Evolutionary conservation across 768 basidiomycete species (phyloP), one percentile per base, ranked within the genome.

Genomic region (Panaeolus cyanescens): DNA sequence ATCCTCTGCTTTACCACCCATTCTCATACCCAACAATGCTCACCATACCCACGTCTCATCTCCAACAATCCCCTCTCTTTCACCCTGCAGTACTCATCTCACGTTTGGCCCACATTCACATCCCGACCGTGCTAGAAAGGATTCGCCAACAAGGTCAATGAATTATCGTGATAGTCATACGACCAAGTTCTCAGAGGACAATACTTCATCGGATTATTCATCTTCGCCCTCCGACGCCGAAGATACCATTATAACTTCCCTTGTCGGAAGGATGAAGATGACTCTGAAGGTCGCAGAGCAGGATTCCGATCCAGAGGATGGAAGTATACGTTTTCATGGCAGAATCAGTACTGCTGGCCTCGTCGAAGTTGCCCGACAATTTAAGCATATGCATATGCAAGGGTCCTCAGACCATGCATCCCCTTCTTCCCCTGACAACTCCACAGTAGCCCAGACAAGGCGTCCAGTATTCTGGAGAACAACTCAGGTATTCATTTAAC

Each of bases 391-490:
- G 68, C 83, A 84, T 45, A 68, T 84, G 59, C 73, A 77, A 54
- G 81, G 82, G 15, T 62, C 72, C 15, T 66, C 60, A 33, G 70
- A 68, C 22, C 34, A 62, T 1, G 6, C 31, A 6, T 25, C 37
- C 50, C 59, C 62, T 22, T 54, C 60, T 12, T 59, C 64, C 32
- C 71, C 72, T 25, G 66, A 69, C 50, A 72, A 71, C 53, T 56
- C 20, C 17, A 58, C 57, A 22, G 57, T 71, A 10, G 64, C 67
- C 13, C 62, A 70, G 20, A 63, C 67, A 12, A 74, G 80, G 31
- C 77, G 88, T 20, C 76, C 76, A 0, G 68, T 81, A 67, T 88
- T 84, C 63, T 90, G 88, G 88, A 68, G 69, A n/a, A 77, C 83
- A 42, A 83, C 83, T n/a, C 67, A 75, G 32, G 88, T 88, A 67